Evolutionary conservation across 2,329 filamentous ascomycete genomes (phyloP), one percentile per base, ranked within the genome.

Genomic region (Colletotrichum gloeosporioides): DNA sequence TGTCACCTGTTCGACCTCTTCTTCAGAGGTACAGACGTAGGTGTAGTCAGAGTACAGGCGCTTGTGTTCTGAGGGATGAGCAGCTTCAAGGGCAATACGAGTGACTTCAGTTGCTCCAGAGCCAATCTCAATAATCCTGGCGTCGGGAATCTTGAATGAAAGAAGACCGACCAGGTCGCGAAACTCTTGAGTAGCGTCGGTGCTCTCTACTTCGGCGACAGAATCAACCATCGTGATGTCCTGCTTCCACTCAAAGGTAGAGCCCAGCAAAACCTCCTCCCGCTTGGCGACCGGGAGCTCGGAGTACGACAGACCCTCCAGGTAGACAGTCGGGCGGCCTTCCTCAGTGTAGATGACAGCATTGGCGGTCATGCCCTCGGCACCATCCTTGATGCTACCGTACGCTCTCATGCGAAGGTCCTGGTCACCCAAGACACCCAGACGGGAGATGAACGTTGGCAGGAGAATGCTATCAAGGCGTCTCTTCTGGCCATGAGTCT

Each of bases 281-380:
- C 66, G 71, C 66, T 74, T 74, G 13, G 71, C 65, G 9, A 69
- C 57, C 1, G 71, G 71, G 9, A 74, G 31, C 59, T 74, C 66
- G 4, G 71, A 69, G 27, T 70, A 74, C 4, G 66, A 74, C 4
- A 74, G 59, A 15, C 71, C 71, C 22, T 74, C 71, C 15, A 74
- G 13, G 5, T 70, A 74, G 0, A 74, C 67, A 4, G 71, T 74
- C 3, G 71, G 71, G 1, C 67, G 57, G 7, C 71, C 71, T 15
- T 74, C 67, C 9, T 74, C 66, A 4, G 71, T 71, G 66, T 64
- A 74, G 13, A 74, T 74, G 32, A 61, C 59, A 10, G 71, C 57
- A 18, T 69, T 69, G 7, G 71, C 71, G 2, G 59, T 70, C 59
- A 74, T 34, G 0, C 66, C 65, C 6, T 73, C 39, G 10, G 57